Base-by-base conservation (phyloP, 306 rosid species). In the Corylus americana region DNA sequence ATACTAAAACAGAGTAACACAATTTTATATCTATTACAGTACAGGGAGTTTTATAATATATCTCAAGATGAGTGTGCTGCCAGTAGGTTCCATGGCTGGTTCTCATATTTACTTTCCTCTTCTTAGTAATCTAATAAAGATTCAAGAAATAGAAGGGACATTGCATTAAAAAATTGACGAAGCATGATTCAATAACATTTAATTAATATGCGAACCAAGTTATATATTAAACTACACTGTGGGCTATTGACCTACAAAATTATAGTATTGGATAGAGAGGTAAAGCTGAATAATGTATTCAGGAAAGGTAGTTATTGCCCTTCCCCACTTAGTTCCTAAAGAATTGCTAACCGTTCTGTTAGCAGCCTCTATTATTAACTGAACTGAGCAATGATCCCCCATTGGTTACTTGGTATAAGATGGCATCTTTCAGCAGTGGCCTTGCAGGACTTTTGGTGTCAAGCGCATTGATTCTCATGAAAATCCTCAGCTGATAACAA, bases 401-500 rank as follows among this genome's bases (percentile, higher is more conserved):
- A 74, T 14, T 62, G 83, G 78, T 77, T 80, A 76, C 77, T 55
- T 61, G 58, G 71, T 71, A 80, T 75, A 63, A 66, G 61, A 80
- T 66, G 14, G 45, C 72, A 77, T 66, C 74, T 78, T 61, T 55
- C 73, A 48, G 61, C 58, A 58, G 39, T 71, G 71, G 74, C 44
- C 50, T 62, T 74, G 73, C 42, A 16, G 59, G 73, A 71, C 57
- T 64, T 72, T 20, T 12, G 59, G 57, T 66, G 27, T 88, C 91
- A 92, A 77, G 83, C 55, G 80, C 93, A 90, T 55, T 89, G 97
- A 57, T 83, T 80, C 54, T 80, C 76, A 22, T 75, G 84, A 73
- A 90, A 92, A 83, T 87, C 86, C 29, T 91, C 90, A 1, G 88
- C 91, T 18, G 88, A 69, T 75, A 89, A 25, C 89, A 92, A 87